Evolutionary conservation across 495 filamentous ascomycete species (phyloP), one percentile per base, ranked within the genome.

Genomic region (Baudoinia panamericana): DNA sequence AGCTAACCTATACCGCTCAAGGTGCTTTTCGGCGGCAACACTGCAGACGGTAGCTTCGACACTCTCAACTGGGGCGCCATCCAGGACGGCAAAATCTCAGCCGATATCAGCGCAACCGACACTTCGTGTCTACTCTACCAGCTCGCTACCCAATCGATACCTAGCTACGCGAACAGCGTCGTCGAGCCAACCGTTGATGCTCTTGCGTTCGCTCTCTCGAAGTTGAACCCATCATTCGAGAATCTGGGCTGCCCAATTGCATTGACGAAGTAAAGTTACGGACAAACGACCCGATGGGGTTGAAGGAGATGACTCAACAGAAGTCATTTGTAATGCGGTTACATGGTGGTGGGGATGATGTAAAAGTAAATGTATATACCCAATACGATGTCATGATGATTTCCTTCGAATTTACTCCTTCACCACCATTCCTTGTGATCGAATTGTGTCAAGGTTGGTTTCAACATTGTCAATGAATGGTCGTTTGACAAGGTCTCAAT

Each of bases 21-120:
- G n/a, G n/a, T n/a, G n/a, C 50, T 58, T 4, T 61, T 63, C 32
- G 62, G 62, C 26, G 60, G 62, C 16, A 54, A 56, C 31, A 57
- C 56, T 7, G 54, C 47, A 5, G 39, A 48, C 27, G 57, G 56
- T 2, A 48, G 41, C 16, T 65, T 65, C 43, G 49, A 64, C 36
- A 39, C 51, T 13, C 22, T 60, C 39, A 35, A 30, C 41, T 60
- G 55, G 21, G 50, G 48, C n/a, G 28, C 35, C 13, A 61, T 63
- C 37, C 18, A 55, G 41, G 47, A 60, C 42, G 56, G 54, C 5
- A 55, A 40, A 3, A 40, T 62, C 16, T 33, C 39, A 9, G 40
- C 45, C 5, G 13, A 13, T 37, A 36, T 47, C 20, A 52, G 15
- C 21, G n/a, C 42, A 2, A 13, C 40, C 18, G 43, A 48, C 26